Conservation (phyloP, 345 rosid genomes). For the Eucalyptus cloeziana region DNA sequence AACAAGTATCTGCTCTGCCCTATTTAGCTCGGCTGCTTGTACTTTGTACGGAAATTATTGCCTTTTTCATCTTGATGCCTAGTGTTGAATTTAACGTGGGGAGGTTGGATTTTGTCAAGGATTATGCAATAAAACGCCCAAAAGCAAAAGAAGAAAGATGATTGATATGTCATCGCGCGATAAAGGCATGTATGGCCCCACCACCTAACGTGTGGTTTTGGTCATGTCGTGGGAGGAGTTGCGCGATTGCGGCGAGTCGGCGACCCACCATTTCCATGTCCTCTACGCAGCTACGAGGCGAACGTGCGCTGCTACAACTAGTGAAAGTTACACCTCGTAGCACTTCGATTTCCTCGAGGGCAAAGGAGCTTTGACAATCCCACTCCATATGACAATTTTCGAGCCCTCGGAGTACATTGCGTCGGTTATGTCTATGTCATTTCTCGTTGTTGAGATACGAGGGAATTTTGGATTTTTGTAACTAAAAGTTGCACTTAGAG, state of each 20-base stretch:
- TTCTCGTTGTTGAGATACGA: too few species aligned
- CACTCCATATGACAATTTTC: too few species aligned
- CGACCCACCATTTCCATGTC: not conserved
- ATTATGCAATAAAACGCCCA: not conserved
- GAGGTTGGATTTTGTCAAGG: not conserved
- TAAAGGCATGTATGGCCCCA: not conserved
- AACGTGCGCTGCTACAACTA: not conserved
- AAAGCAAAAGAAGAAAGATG: not conserved
- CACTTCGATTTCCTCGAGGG: not conserved
- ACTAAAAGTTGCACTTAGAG: too few species aligned
- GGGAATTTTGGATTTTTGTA: too few species aligned
- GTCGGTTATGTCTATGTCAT: too few species aligned
- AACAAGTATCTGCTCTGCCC: not conserved
- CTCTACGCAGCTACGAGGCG: not conserved
- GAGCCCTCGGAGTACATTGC: too few species aligned
- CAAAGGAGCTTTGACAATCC: not conserved
- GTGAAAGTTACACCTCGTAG: not conserved
- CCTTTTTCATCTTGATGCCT: not conserved
- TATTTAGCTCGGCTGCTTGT: rapidly evolving
- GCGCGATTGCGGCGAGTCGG: not conserved
- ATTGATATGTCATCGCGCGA: not conserved
- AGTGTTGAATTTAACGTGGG: not conserved
- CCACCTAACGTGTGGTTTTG: not conserved
- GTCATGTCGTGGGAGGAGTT: not conserved
- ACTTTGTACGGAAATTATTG: not conserved